Evolutionary conservation across 345 rosid genomes (phyloP).

Genomic region (Punica granatum): DNA sequence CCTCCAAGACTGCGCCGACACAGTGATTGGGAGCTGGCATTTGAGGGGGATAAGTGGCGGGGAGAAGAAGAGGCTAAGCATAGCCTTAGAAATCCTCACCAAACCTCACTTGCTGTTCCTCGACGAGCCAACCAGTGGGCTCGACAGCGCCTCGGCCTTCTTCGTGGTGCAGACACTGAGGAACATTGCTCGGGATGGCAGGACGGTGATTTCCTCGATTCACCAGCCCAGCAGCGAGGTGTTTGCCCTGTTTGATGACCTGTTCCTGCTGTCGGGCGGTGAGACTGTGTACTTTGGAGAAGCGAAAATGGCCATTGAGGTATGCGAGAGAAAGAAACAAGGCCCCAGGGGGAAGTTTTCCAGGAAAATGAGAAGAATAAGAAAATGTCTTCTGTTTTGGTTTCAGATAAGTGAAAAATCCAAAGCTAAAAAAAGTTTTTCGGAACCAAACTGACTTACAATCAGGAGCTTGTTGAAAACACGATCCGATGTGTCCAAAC

Average conservation of each 20-base stretch:
- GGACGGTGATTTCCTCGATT: conserved; percentile 56
- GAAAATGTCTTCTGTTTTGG: no score
- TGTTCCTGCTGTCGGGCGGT: conserved; percentile 59
- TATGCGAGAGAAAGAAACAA: no score
- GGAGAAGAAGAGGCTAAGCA: conserved; percentile 66
- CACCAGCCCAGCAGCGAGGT: conserved; percentile 84
- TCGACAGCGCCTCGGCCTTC: conserved; percentile 77
- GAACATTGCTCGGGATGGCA: conserved; percentile 54
- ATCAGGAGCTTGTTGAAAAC: no score
- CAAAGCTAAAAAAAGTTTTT: no score
- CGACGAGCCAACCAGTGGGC: conserved; percentile 73
- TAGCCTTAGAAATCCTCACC: conserved; percentile 66
- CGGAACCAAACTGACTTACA: no score
- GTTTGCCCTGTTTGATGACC: conserved; percentile 67
- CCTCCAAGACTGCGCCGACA: conserved; percentile 58
- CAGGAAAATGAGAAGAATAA: no score
- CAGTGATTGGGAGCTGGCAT: conserved; percentile 65
- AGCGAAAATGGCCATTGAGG: conserved; percentile 59
- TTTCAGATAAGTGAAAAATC: no score
- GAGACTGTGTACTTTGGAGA: conserved; percentile 69
- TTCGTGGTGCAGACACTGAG: conserved; percentile 51
- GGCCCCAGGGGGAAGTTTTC: no score
- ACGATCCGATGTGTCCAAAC: no score
- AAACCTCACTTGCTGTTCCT: conserved; percentile 53
- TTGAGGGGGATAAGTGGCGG: conserved; percentile 77